These are phyloP conservation scores for Fusarium albosuccineum DNA, from an alignment of 2,329 filamentous ascomycete species.

Conservation along the genomic window DNA sequence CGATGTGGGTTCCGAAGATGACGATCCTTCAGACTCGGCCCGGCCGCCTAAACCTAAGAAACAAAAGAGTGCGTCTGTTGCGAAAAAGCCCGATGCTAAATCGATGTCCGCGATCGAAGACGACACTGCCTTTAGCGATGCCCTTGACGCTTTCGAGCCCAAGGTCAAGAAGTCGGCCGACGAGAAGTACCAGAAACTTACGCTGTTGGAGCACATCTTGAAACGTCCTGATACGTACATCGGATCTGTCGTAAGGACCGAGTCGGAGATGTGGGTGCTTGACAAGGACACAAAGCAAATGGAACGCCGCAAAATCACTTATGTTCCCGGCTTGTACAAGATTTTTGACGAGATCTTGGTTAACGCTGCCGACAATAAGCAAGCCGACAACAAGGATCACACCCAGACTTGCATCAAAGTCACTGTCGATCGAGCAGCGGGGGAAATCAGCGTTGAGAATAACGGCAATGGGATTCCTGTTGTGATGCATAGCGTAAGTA, in stretches of 20 bases:
- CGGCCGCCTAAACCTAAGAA: too few relatives aligned
- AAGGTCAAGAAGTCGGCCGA: conserved; percentile 78
- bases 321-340: conserved; percentile 96
- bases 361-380: conserved; percentile 98
- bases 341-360: conserved; percentile 99
- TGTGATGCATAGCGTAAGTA: conserved; percentile 92
- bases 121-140: too few relatives aligned
- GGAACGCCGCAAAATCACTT: conserved; percentile 86
- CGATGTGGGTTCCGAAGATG: too few relatives aligned
- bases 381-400: conserved; percentile 85
- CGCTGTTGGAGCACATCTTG: conserved; percentile 95
- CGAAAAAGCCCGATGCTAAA: too few relatives aligned
- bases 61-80: too few relatives aligned
- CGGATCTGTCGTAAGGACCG: conserved; percentile 88
- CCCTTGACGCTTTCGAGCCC: too few relatives aligned
- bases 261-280: conserved; percentile 96
- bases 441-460: conserved; percentile 94
- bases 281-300: conserved; percentile 86
- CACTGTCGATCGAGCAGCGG: conserved; percentile 81
- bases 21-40: too few relatives aligned
- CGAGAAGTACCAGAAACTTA: conserved; percentile 92
- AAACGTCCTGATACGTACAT: conserved; percentile 99
- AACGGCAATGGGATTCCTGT: conserved; percentile 96
- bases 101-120: too few relatives aligned
- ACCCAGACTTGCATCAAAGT: conserved; percentile 92